Evolutionary conservation across 257 asterid genomes (phyloP).

Genomic region (Solanum appendiculatum): DNA sequence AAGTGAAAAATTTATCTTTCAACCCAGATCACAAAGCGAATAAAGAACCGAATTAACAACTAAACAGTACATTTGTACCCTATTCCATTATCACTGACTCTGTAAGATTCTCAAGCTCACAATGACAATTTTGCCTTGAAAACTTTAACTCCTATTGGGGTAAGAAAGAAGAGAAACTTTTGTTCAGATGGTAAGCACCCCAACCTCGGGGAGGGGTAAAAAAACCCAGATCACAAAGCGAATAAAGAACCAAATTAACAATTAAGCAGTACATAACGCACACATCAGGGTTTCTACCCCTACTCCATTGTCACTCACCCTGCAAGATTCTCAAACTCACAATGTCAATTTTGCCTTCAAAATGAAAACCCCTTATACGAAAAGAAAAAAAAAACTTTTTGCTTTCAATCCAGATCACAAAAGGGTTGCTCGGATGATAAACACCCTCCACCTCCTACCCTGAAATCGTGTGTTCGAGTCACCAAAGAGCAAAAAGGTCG

Average conservation of each 20-base stretch:
- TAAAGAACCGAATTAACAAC: neutral
- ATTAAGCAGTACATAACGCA: neutral
- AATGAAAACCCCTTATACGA: neutral
- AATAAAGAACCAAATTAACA: neutral
- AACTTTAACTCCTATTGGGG: neutral
- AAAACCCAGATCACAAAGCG: too few species aligned
- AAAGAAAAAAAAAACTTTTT: neutral
- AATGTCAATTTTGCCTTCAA: neutral
- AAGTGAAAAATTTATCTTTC: neutral
- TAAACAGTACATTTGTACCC: neutral
- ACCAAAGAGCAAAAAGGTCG: neutral
- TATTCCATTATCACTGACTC: neutral
- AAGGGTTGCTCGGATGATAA: neutral
- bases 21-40: neutral
- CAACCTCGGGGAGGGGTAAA: too few species aligned
- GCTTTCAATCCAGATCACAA: neutral
- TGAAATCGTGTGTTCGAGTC: neutral
- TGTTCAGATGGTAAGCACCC: neutral
- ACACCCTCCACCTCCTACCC: neutral
- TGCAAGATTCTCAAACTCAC: too few species aligned
- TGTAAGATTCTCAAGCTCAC: neutral
- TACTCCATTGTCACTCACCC: neutral
- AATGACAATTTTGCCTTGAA: neutral
- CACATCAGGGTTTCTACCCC: neutral
- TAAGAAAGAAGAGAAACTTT: neutral